Evolutionary conservation across 108 stramenopile genomes (phyloP).

Genomic region (Pseudonitzschia pungens): DNA sequence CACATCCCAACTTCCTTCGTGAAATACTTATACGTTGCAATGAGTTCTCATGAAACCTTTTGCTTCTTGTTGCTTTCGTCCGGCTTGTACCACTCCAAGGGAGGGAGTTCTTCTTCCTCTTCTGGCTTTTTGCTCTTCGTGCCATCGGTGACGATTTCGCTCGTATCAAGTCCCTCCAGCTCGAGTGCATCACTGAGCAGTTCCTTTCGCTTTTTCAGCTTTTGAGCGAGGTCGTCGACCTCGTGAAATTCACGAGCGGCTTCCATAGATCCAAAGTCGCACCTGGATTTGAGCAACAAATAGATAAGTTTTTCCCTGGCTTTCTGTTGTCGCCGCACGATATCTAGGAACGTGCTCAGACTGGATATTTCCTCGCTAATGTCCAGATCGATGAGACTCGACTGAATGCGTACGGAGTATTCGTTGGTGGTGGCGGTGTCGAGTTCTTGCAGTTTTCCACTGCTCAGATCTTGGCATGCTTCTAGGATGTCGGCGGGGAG

Average conservation of each 20-base stretch:
- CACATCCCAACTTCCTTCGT: too few species aligned
- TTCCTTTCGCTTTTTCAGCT: conserved; percentile 63
- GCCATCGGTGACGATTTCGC: background rate
- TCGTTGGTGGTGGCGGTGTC: conserved; percentile 36
- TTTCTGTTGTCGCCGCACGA: conserved; percentile 56
- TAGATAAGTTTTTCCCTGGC: conserved; percentile 59
- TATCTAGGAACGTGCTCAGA: conserved; percentile 52
- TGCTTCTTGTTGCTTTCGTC: conserved; percentile 7
- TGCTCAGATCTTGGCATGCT: conserved; percentile 32
- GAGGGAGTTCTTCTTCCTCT: conserved; percentile 38
- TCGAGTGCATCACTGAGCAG: conserved; percentile 73
- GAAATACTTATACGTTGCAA: too few species aligned
- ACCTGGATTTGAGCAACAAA: conserved; percentile 69
- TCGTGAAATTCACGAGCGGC: conserved; percentile 61
- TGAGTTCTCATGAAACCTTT: background rate
- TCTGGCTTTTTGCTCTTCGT: conserved; percentile 26
- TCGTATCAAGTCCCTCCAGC: conserved; percentile 71
- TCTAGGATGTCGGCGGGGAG: conserved; percentile 61
- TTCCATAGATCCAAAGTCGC: conserved; percentile 73
- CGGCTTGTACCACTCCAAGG: conserved; percentile 46
- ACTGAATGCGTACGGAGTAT: conserved; percentile 48
- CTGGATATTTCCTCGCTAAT: conserved; percentile 59
- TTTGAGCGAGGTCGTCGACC: conserved; percentile 30
- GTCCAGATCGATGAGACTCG: conserved; percentile 71
- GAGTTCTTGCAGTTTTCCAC: conserved; percentile 20